phyloP scores from a whole-genome alignment of 345 rosid species.

The Heritiera littoralis region DNA sequence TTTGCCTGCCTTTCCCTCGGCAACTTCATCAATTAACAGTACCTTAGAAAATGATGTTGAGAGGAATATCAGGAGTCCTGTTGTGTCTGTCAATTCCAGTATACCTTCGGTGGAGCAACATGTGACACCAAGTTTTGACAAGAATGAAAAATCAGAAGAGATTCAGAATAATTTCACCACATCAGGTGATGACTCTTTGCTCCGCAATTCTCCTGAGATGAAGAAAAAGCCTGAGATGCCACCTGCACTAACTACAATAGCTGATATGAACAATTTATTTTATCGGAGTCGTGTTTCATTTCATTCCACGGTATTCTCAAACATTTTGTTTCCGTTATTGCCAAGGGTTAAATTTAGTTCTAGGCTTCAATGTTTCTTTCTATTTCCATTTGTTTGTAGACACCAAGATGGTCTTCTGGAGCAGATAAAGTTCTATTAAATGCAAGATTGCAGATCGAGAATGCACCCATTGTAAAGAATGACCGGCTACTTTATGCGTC shows the following conservation, averaged over 20 bases:
- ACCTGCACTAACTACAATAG: slow-evolving; percentile 51
- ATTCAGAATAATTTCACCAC: slow-evolving; percentile 29
- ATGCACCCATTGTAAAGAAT: slow-evolving; percentile 48
- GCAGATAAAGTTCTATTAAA: slow-evolving; percentile 56
- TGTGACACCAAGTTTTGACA: slow-evolving; percentile 19
- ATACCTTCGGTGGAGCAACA: slow-evolving; percentile 32
- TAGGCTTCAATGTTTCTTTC: slow-evolving; percentile 10
- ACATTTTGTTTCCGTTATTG: slow-evolving; percentile 20
- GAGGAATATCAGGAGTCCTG: slow-evolving; percentile 22
- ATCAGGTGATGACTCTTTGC: slow-evolving; percentile 24
- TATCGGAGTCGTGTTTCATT: slow-evolving; percentile 53
- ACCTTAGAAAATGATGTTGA: slow-evolving; percentile 21
- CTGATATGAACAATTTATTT: slow-evolving; percentile 70
- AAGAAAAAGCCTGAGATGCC: slow-evolving; percentile 38
- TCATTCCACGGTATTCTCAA: slow-evolving; percentile 44
- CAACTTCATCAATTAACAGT: slow-evolving; percentile 13
- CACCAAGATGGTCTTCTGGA: slow-evolving; percentile 57
- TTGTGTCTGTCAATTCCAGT: slow-evolving; percentile 24
- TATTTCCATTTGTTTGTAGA: slow-evolving; percentile 43
- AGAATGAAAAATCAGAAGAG: slow-evolving; percentile 33
- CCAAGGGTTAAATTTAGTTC: slow-evolving; percentile 3
- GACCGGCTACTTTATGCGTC: slow-evolving; percentile 59
- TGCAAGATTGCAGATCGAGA: slow-evolving; percentile 70
- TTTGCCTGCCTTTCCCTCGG: slow-evolving; percentile 33
- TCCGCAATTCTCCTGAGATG: slow-evolving; percentile 29